phyloP scores from a whole-genome alignment of 345 rosid species.

The Murraya paniculata region DNA sequence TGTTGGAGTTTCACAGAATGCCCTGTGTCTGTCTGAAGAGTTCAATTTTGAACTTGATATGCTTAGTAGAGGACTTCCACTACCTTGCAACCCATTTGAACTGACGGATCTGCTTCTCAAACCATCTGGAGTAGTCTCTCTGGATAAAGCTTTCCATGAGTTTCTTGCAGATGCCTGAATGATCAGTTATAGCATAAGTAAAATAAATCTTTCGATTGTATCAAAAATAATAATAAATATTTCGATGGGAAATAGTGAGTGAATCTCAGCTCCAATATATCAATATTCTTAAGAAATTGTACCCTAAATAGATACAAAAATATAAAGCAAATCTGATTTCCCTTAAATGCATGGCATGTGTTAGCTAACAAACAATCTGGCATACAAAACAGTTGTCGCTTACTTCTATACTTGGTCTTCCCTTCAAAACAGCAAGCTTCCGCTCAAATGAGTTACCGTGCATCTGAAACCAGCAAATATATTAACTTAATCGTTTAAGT shows the following conservation, averaged over 20 bases:
- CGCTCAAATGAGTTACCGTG: constrained; percentile 88
- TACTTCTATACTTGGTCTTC: constrained; percentile 46
- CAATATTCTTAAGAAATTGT: background rate
- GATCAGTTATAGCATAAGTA: background rate
- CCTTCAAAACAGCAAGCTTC: constrained; percentile 74
- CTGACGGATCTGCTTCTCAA: constrained; percentile 49
- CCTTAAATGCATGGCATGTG: background rate
- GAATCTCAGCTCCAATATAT: background rate
- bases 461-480: constrained; percentile 43
- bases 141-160: constrained; percentile 40
- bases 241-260: background rate
- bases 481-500: background rate
- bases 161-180: constrained; percentile 48
- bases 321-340: background rate
- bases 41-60: constrained; percentile 26
- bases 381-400: constrained; percentile 18
- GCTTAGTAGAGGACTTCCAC: constrained; percentile 38
- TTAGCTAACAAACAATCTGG: background rate
- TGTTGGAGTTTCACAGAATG: constrained; percentile 38
- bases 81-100: constrained; percentile 50
- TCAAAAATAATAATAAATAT: no score
- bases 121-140: constrained; percentile 47
- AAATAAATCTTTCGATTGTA: background rate
- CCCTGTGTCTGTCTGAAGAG: constrained; percentile 28
- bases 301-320: no score